Base-by-base conservation (phyloP, 352 stramenopile genomes). In the Pythium monospermum region DNA sequence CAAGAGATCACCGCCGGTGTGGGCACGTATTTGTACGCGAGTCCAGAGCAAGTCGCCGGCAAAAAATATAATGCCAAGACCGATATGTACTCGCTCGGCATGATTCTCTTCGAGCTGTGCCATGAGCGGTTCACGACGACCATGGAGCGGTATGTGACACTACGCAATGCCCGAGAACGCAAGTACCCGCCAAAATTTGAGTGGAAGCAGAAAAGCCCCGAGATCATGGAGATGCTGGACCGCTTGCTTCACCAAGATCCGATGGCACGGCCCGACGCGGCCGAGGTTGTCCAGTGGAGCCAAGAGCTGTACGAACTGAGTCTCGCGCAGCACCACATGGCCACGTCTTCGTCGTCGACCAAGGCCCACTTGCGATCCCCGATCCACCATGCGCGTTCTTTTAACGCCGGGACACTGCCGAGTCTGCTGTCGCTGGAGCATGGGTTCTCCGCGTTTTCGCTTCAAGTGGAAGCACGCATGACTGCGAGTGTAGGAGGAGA, bases 21-120 rank as follows among this genome's bases (percentile, higher is more conserved):
- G n/a, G 87, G 87, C 11, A 96, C 87, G 15, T 94, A 94, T 59
- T 61, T 95, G 56, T 96, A 96, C 38, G 84, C 85, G 36, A 94
- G 82, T 54, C 87, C 87, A 0, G 87, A 96, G 51, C 87, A 96
- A 69, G 81, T 95, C 42, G 84, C 82, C 22, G 83, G 82, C 37
- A 90, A 90, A 52, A 84, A 89, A 48, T 98, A 98, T 64, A 87
- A 94, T 53, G 73, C 86, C 28, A 96, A 96, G 66, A 95, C 85
- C 6, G 87, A 96, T 41, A 76, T 96, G 27, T 96, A 93, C 54
- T 94, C 85, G 21, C 70, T 96, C 25, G 87, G 87, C 35, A 94
- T 96, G 81, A 94, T 96, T 36, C 69, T 96, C 6, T 96, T 96
- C 35, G 87, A 96, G 68, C 68, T 96, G 41, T 93, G 82, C 32